phyloP scores from a whole-genome alignment of 1,284 basidiomycete species.

The Calocybe gambosa region DNA sequence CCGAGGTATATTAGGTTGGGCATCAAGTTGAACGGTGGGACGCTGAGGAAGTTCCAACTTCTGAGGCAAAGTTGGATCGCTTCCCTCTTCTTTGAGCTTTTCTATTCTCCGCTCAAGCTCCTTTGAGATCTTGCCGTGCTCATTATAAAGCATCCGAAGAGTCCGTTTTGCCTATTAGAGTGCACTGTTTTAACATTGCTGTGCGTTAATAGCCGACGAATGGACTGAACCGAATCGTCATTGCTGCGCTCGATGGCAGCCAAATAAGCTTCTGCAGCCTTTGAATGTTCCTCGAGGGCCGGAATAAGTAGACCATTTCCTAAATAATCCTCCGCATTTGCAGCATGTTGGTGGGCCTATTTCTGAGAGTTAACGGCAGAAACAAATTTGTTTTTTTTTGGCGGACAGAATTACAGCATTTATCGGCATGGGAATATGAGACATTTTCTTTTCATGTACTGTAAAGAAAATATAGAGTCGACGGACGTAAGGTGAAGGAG shows the following conservation, averaged over 20 bases:
- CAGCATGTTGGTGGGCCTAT: constrained; percentile 77
- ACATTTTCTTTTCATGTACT: constrained; percentile 7
- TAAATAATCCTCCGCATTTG: constrained; percentile 66
- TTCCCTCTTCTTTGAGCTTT: constrained; percentile 64
- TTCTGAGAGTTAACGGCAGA: constrained; percentile 9
- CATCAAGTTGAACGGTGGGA: constrained; percentile 22
- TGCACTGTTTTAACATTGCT: constrained; percentile 3
- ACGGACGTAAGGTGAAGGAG: too few species aligned
- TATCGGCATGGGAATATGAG: constrained; percentile 23
- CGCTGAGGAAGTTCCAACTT: constrained; percentile 31
- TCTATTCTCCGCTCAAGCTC: constrained; percentile 66
- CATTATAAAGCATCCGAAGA: constrained; percentile 62
- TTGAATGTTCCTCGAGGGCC: constrained; percentile 53
- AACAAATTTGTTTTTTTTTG: neutral
- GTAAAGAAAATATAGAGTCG: neutral
- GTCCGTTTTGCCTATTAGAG: constrained; percentile 62
- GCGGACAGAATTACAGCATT: constrained; percentile 30
- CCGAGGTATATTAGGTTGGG: constrained; percentile 20
- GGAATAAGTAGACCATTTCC: constrained; percentile 59
- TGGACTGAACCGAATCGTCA: constrained; percentile 57
- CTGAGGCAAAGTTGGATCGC: constrained; percentile 62
- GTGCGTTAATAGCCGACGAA: constrained; percentile 9
- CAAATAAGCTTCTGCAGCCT: constrained; percentile 68
- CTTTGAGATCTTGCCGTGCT: constrained; percentile 61
- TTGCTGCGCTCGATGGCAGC: constrained; percentile 63